Conservation (phyloP, 257 asterid species). For the Gardenia jasminoides region DNA sequence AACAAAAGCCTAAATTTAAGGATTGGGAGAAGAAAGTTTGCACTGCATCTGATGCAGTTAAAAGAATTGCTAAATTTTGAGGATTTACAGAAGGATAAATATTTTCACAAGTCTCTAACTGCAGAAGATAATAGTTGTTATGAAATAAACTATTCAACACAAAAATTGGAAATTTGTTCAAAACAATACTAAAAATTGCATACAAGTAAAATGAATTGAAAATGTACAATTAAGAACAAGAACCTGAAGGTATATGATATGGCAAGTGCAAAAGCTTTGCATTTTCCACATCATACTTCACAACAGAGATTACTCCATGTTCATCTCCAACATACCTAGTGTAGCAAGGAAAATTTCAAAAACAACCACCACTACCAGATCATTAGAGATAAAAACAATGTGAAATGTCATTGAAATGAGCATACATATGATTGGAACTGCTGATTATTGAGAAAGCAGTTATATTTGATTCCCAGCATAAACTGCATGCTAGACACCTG, state of each 20-base stretch:
- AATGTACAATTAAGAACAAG: conserved; percentile 35
- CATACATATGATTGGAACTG: conserved; percentile 84
- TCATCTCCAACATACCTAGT: conserved; percentile 88
- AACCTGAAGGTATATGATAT: conserved; percentile 63
- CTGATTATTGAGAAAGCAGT: conserved; percentile 84
- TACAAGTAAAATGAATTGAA: background rate
- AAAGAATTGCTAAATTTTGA: background rate
- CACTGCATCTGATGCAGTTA: background rate
- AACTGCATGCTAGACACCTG: conserved; percentile 66
- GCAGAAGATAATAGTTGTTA: background rate
- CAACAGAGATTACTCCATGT: conserved; percentile 64
- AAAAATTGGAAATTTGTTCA: background rate
- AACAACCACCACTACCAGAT: background rate
- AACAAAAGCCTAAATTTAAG: background rate
- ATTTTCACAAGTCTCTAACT: background rate
- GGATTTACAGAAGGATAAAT: background rate
- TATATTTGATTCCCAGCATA: conserved; percentile 78
- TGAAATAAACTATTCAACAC: background rate
- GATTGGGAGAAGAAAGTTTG: background rate
- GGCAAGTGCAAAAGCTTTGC: conserved; percentile 56
- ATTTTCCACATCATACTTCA: conserved; percentile 52
- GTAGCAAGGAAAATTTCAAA: conserved; percentile 24
- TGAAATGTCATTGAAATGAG: conserved; percentile 20
- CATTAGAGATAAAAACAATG: conserved; percentile 11
- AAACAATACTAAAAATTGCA: background rate